These are phyloP conservation scores for Lippia alba DNA, from an alignment of 305 asterid genomes.

Conservation along the genomic window DNA sequence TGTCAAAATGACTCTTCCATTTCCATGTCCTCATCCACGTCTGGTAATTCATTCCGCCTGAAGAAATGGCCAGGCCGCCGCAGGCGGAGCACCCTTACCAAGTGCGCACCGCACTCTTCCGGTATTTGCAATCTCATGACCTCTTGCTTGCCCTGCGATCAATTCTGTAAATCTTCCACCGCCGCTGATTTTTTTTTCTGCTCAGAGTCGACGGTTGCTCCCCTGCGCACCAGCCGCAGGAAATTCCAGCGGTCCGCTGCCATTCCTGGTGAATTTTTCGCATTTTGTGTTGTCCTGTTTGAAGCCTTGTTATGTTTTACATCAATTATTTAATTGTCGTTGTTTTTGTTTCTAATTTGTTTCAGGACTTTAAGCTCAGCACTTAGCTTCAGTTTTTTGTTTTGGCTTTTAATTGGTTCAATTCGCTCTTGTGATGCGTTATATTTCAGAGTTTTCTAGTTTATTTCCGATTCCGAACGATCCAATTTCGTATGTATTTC, in stretches of 20 bases:
- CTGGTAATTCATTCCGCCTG: constrained; percentile 43
- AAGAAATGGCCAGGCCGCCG: constrained; percentile 56
- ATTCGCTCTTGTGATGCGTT: constrained; percentile 3
- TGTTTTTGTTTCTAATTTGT: constrained; percentile 23
- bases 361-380: constrained; percentile 21
- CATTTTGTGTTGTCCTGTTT: constrained; percentile 6
- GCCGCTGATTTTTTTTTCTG: constrained; percentile 53
- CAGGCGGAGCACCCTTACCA: constrained; percentile 50
- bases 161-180: constrained; percentile 43
- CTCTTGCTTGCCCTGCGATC: constrained; percentile 67
- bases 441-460: not conserved
- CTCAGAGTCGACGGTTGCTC: constrained; percentile 49
- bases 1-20: constrained; percentile 52
- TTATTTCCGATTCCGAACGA: constrained; percentile 5
- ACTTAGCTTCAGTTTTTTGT: constrained; percentile 11
- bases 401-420: constrained; percentile 19
- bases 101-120: constrained; percentile 39
- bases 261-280: constrained; percentile 55
- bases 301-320: not conserved
- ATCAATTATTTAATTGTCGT: constrained; percentile 9
- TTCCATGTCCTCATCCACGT: constrained; percentile 47
- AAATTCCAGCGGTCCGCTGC: constrained; percentile 39
- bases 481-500: not conserved
- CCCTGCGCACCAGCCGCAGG: constrained; percentile 46
- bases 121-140: constrained; percentile 49